Evolutionary conservation across 305 asterid genomes (phyloP).

Genomic region (Fraxinus sp.): DNA sequence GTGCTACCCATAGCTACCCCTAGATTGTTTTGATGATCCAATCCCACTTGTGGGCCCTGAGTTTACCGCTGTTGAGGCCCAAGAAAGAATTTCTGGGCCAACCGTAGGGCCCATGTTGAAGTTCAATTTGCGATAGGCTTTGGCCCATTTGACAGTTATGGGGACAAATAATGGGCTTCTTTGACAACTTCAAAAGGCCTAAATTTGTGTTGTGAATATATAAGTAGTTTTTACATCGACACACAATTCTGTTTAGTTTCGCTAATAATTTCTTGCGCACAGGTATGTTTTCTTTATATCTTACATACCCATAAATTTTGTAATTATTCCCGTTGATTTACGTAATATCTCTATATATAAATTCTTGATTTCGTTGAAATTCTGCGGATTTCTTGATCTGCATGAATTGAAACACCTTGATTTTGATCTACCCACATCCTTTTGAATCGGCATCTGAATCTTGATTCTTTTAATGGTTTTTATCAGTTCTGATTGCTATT

Average conservation of each 20-base stretch:
- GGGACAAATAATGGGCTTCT: background rate
- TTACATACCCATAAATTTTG: background rate
- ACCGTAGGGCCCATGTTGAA: background rate
- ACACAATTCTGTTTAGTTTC: background rate
- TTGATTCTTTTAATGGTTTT: background rate
- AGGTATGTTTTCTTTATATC: background rate
- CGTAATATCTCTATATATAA: background rate
- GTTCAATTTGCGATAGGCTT: background rate
- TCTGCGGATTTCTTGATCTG: background rate
- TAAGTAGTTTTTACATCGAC: background rate
- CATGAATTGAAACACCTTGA: background rate
- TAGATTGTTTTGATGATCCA: background rate
- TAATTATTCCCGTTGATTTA: background rate
- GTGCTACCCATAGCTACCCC: background rate
- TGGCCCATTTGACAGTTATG: background rate
- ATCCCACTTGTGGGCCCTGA: background rate
- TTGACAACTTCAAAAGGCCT: background rate
- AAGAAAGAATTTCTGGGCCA: background rate
- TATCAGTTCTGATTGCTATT: background rate
- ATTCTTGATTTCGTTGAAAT: background rate
- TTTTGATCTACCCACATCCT: background rate
- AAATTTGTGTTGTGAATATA: background rate
- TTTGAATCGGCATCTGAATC: background rate
- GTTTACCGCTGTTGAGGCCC: background rate
- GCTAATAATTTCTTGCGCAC: background rate